These are phyloP conservation scores for Nicotiana undulata DNA, from an alignment of 257 asterid species.

Conservation along the genomic window DNA sequence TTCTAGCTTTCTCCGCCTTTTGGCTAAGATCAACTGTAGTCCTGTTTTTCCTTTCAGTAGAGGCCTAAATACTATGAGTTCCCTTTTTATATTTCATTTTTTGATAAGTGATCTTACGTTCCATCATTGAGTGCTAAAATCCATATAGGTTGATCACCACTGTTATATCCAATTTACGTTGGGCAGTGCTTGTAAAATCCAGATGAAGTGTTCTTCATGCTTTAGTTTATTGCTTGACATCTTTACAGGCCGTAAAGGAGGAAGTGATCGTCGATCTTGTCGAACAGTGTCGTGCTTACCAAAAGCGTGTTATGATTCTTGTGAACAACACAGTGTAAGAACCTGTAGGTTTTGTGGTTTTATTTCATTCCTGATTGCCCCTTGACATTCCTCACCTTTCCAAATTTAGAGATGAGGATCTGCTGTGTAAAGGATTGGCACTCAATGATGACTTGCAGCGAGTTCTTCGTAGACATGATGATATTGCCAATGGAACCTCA, in stretches of 20 bases:
- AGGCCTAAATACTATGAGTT: neutral
- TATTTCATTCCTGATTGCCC: slow-evolving; percentile 4
- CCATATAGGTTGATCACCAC: neutral
- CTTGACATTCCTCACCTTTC: neutral
- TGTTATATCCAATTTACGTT: neutral
- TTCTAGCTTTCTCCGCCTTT: slow-evolving; percentile 37
- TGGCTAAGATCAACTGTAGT: slow-evolving; percentile 23
- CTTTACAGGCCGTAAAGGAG: slow-evolving; percentile 63
- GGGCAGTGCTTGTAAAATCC: neutral
- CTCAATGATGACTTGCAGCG: slow-evolving; percentile 78
- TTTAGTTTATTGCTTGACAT: neutral
- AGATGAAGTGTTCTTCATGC: neutral
- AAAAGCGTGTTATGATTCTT: slow-evolving; percentile 84
- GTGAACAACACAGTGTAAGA: slow-evolving; percentile 82
- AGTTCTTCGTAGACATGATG: slow-evolving; percentile 64
- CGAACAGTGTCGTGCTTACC: slow-evolving; percentile 86
- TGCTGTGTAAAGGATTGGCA: slow-evolving; percentile 69
- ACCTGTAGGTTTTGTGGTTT: neutral
- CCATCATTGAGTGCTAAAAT: neutral
- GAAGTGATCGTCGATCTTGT: slow-evolving; percentile 90
- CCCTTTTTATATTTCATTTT: neutral
- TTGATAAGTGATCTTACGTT: neutral
- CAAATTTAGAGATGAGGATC: slow-evolving; percentile 69
- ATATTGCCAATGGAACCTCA: slow-evolving; percentile 53
- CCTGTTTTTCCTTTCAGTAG: neutral